Conservation (phyloP, 257 asterid genomes). For the Scutellaria minor region DNA sequence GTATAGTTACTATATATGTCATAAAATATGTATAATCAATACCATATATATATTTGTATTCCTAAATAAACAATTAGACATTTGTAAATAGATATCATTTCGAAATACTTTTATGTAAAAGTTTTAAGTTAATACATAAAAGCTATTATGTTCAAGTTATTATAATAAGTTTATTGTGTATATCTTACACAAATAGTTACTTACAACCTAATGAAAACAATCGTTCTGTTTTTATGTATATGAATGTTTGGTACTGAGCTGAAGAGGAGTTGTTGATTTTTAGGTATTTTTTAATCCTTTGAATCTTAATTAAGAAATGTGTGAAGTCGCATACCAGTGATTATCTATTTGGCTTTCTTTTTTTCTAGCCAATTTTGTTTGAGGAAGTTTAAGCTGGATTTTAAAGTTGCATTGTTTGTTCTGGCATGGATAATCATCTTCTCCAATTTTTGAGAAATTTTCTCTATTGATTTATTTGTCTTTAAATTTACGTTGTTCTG, state of each 20-base stretch:
- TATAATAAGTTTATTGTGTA: too few species aligned
- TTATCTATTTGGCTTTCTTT: not conserved
- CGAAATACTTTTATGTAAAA: too few species aligned
- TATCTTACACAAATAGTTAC: too few species aligned
- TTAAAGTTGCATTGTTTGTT: slow-evolving; percentile 35
- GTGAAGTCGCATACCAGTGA: not conserved
- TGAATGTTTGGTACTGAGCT: slow-evolving; percentile 35
- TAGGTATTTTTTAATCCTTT: slow-evolving; percentile 28
- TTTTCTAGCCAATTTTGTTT: too few species aligned
- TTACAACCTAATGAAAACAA: not conserved
- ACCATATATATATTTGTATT: too few species aligned
- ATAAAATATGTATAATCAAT: too few species aligned
- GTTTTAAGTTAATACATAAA: too few species aligned
- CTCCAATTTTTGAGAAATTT: slow-evolving; percentile 13
- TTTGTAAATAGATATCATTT: too few species aligned
- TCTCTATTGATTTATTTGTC: not conserved
- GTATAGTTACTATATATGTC: too few species aligned
- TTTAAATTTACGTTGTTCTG: slow-evolving; percentile 19
- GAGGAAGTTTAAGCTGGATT: slow-evolving; percentile 7
- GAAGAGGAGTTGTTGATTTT: slow-evolving; percentile 30
- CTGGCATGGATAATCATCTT: slow-evolving; percentile 20
- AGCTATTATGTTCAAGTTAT: too few species aligned
- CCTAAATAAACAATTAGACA: too few species aligned
- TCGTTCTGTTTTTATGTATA: slow-evolving; percentile 5
- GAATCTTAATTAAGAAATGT: slow-evolving; percentile 29